Evolutionary conservation across 1,284 basidiomycete genomes (phyloP).

Genomic region (Apiotrichum porosum): DNA sequence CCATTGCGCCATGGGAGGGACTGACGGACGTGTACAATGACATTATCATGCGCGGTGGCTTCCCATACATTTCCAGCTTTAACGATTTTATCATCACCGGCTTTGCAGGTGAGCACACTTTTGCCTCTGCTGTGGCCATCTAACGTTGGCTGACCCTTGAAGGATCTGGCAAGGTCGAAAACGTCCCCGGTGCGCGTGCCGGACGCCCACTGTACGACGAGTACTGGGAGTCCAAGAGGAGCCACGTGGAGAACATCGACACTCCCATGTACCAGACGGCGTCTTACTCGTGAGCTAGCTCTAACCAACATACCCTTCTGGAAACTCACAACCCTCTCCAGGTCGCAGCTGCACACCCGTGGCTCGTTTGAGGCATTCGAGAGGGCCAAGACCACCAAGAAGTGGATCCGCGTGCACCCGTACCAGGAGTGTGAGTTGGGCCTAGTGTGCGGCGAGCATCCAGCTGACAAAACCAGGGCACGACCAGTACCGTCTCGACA

Average conservation of each 20-base stretch:
- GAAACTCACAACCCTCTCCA: not conserved
- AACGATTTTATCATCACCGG: conserved; percentile 1
- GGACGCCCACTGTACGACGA: conserved; percentile 5
- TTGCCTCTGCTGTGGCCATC: too few relatives aligned
- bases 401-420: conserved; percentile 1
- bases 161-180: conserved; percentile 7
- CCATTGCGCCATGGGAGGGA: conserved; percentile 32
- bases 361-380: not conserved
- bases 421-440: not conserved
- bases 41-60: conserved; percentile 4
- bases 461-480: conserved; percentile 4
- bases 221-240: conserved; percentile 25
- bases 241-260: conserved; percentile 27
- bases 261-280: conserved; percentile 26
- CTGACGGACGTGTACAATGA: conserved; percentile 1
- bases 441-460: too few relatives aligned
- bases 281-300: conserved; percentile 21
- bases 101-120: not conserved
- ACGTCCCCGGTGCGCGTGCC: conserved; percentile 3
- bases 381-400: not conserved
- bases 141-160: not conserved
- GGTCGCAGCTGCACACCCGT: not conserved
- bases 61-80: not conserved
- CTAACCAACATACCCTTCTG: too few relatives aligned
- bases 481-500: conserved; percentile 18